These are phyloP conservation scores for Fusarium transvaalense DNA, from an alignment of 2,329 filamentous ascomycete genomes.

Conservation along the genomic window DNA sequence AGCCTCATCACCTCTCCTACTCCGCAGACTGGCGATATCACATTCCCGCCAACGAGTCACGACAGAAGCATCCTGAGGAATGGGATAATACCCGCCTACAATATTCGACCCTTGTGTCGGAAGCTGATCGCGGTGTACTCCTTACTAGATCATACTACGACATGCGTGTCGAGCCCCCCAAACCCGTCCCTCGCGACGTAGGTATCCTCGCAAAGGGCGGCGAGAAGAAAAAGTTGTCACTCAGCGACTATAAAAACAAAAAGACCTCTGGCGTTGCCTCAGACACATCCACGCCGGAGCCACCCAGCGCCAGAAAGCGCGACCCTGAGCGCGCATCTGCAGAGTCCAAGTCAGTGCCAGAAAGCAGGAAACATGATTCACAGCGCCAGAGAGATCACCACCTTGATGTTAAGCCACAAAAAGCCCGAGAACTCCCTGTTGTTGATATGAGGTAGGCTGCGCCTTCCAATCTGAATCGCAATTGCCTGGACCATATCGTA, in stretches of 20 bases:
- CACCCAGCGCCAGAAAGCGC: slow-evolving; percentile 50
- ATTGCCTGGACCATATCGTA: slow-evolving; percentile 12
- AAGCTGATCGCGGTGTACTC: slow-evolving; percentile 69
- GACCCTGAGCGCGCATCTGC: slow-evolving; percentile 50
- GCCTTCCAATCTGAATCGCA: background rate
- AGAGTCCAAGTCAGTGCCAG: slow-evolving; percentile 39
- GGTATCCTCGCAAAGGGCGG: slow-evolving; percentile 57
- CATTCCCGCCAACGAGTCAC: slow-evolving; percentile 56
- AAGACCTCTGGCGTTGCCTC: slow-evolving; percentile 55
- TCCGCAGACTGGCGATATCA: slow-evolving; percentile 63
- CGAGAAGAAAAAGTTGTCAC: slow-evolving; percentile 68
- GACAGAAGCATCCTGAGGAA: slow-evolving; percentile 59
- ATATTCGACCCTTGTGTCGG: slow-evolving; percentile 69
- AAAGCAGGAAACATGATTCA: slow-evolving; percentile 45
- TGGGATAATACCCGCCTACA: slow-evolving; percentile 65
- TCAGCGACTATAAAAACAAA: slow-evolving; percentile 71
- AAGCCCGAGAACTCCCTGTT: slow-evolving; percentile 46
- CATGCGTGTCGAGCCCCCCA: slow-evolving; percentile 65
- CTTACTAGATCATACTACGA: slow-evolving; percentile 69
- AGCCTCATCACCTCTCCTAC: slow-evolving; percentile 66
- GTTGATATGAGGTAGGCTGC: slow-evolving; percentile 51
- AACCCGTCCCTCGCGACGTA: slow-evolving; percentile 54
- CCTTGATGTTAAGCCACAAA: slow-evolving; percentile 51
- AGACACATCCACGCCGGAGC: slow-evolving; percentile 56
- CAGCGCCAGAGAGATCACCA: slow-evolving; percentile 44